These are phyloP conservation scores for Rasamsonia emersonii DNA, from an alignment of 2,329 filamentous ascomycete genomes.

Conservation along the genomic window DNA sequence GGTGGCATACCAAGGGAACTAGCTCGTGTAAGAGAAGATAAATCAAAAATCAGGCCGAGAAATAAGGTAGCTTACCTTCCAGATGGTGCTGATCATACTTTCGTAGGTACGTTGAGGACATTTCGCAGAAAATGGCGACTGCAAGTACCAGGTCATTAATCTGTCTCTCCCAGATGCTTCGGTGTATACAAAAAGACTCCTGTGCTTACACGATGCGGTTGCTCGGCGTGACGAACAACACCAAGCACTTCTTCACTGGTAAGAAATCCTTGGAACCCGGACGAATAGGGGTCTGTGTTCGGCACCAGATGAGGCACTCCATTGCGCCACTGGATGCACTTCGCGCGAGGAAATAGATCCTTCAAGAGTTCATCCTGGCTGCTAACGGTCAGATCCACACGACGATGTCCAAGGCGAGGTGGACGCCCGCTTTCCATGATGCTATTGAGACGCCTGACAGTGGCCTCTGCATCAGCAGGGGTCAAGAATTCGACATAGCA, in stretches of 20 bases:
- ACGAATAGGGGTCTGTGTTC: constrained; percentile 36
- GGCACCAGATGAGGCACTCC: constrained; percentile 25
- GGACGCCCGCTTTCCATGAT: constrained; percentile 26
- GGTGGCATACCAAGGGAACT: constrained; percentile 44
- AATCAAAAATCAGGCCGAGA: constrained; percentile 3
- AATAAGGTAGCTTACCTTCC: constrained; percentile 33
- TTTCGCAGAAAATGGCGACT: constrained; percentile 43
- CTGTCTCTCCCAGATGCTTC: constrained; percentile 1
- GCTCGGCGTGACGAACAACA: constrained; percentile 39
- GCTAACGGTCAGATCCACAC: constrained; percentile 39
- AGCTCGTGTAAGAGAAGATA: constrained; percentile 8
- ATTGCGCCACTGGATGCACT: constrained; percentile 39
- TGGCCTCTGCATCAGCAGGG: constrained; percentile 28
- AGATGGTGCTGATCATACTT: constrained; percentile 42
- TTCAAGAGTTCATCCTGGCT: constrained; percentile 42
- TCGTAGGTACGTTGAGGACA: constrained; percentile 47
- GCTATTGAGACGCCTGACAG: constrained; percentile 29
- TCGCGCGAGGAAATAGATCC: constrained; percentile 44
- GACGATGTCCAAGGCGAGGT: constrained; percentile 40
- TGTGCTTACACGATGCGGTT: constrained; percentile 41
- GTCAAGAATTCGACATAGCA: constrained; percentile 41
- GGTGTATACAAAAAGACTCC: constrained; percentile 3
- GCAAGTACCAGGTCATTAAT: constrained; percentile 4
- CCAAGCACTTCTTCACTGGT: constrained; percentile 43
- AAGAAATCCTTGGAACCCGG: constrained; percentile 44